Percentiles rank a stretch among this genome's conserved stretches.
phyloP scores from a whole-genome alignment of 768 basidiomycete species.

The Termitomyces sp. region DNA sequence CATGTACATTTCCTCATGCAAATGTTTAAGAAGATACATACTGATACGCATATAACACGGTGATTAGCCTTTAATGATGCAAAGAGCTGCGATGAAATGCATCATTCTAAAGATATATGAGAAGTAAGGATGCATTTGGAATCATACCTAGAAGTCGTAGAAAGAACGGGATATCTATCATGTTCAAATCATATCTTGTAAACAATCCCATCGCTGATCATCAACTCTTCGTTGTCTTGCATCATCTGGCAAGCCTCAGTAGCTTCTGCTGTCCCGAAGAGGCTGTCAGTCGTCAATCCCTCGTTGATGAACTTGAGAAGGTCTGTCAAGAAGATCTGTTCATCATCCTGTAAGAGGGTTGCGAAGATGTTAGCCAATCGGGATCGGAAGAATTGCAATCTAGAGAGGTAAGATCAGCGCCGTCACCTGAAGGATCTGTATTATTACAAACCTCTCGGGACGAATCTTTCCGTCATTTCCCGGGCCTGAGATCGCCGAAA shows the following conservation, averaged over 20 bases:
- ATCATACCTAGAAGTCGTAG: constrained; percentile 2
- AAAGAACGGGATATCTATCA: neutral
- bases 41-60: too few relatives aligned
- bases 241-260: constrained; percentile 68
- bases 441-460: constrained; percentile 56
- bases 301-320: constrained; percentile 75
- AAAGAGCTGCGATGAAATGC: neutral
- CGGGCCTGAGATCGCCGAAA: constrained; percentile 29
- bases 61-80: too few relatives aligned
- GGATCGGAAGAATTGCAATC: constrained; percentile 77
- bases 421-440: constrained; percentile 2
- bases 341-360: constrained; percentile 66
- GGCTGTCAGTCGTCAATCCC: constrained; percentile 58
- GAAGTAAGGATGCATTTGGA: constrained; percentile 1
- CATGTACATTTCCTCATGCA: too few relatives aligned
- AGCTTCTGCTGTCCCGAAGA: constrained; percentile 85
- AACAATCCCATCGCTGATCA: constrained; percentile 83
- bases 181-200: constrained; percentile 65
- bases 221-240: constrained; percentile 77
- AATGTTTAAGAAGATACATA: too few relatives aligned
- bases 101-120: neutral
- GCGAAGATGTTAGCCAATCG: constrained; percentile 72
- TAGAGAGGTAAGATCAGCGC: constrained; percentile 23
- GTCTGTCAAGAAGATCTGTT: constrained; percentile 67
- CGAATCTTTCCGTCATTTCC: constrained; percentile 40